Base-by-base conservation (phyloP, 805 yeast genomes). In the Metschnikowia matae region DNA sequence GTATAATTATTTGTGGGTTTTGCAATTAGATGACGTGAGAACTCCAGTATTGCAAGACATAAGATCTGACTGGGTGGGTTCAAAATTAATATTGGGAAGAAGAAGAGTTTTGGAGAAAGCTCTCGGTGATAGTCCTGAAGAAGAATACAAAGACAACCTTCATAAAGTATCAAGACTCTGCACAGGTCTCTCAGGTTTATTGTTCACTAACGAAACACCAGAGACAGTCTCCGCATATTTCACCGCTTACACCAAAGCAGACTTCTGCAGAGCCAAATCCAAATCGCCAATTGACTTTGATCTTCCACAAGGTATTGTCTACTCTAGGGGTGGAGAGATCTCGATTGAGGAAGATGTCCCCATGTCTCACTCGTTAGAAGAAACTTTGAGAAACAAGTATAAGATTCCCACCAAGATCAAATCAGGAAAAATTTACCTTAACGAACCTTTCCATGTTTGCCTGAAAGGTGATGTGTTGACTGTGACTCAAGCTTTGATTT, bases 31-130 rank as follows among this genome's bases (percentile, higher is more conserved):
- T 62, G 94, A 90, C 71, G 96, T 94, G 65, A 85, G 99, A 73
- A 94, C 96, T 51, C 96, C 96, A 48, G 96, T 91, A 48, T 77
- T 94, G 62, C 97, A 94, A 70, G 95, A 89, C 60, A 85, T 94
- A 53, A 84, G 99, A 75, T 78, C 81, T 40, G 95, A 90, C 58
- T 94, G 99, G 99, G 73, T 74, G 32, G 99, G 96, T 3, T 88
- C 96, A 32, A 86, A 89, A 64, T 75, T 92, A 54, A 75, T 91
- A 54, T 79, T 94, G 74, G 99, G 99, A 56, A 89, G 91, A 68
- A 87, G 94, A 66, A 87, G 90, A 67, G 97, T 94, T 15, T 78
- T 94, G 66, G 91, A 88, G 63, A 91, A 91, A 69, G 96, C 97
- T 1, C 75, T 94, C 17, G 99, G 99, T 55, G 85, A 83, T 55